Percentiles rank a stretch among this genome's conserved stretches.
These are phyloP conservation scores for Cornus kousa DNA, from an alignment of 148 eudicot species.

Conservation along the genomic window DNA sequence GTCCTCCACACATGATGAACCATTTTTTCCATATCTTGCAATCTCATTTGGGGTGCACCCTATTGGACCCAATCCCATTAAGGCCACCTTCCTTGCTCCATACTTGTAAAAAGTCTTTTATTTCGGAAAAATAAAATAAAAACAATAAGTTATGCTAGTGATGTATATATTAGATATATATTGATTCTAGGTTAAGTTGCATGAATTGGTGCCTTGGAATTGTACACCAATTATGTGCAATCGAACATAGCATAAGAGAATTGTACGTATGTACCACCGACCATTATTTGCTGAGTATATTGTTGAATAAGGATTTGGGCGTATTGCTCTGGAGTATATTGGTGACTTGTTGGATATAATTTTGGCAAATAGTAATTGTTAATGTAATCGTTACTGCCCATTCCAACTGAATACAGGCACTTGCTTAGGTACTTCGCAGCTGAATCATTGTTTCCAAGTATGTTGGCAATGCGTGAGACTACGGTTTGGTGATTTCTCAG, in stretches of 20 bases:
- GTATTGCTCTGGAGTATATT: conserved; percentile 24
- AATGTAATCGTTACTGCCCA: conserved; percentile 60
- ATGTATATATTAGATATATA: too few relatives aligned
- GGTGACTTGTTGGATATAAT: conserved; percentile 14
- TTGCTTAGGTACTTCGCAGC: conserved; percentile 20
- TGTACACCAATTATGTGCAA: too few relatives aligned
- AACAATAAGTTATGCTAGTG: background rate
- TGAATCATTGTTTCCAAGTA: background rate
- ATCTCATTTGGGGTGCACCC: conserved; percentile 39
- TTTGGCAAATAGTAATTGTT: conserved; percentile 52
- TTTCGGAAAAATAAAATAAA: background rate
- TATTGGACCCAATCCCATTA: conserved; percentile 38
- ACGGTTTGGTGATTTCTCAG: conserved; percentile 30
- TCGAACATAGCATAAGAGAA: too few relatives aligned
- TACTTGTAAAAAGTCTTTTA: conserved; percentile 31
- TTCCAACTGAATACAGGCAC: conserved; percentile 47
- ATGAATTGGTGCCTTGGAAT: too few relatives aligned
- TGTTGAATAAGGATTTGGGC: conserved; percentile 29
- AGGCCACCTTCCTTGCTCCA: conserved; percentile 61
- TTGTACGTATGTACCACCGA: conserved; percentile 1
- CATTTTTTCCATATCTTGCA: background rate
- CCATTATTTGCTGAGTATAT: conserved; percentile 35
- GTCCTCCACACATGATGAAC: conserved; percentile 28
- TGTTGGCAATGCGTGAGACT: conserved; percentile 4
- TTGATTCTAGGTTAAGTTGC: too few relatives aligned